These are phyloP conservation scores for Maudiozyma bulderi DNA, from an alignment of 805 yeast species.

Conservation along the genomic window DNA sequence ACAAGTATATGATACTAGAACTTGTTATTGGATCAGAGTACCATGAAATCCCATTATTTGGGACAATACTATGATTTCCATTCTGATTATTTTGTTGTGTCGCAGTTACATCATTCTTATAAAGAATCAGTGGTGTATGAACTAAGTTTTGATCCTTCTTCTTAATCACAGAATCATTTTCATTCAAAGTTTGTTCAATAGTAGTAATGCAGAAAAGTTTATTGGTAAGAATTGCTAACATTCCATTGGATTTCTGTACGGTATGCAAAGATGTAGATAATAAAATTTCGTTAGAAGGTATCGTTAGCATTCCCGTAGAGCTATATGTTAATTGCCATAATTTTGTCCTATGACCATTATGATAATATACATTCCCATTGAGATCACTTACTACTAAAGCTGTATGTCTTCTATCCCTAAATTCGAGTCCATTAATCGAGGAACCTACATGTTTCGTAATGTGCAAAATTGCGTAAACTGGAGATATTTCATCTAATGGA, in stretches of 20 bases:
- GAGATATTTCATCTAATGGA: not conserved
- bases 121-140: not conserved
- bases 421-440: conserved; percentile 36
- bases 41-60: conserved; percentile 14
- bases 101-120: not conserved
- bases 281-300: conserved; percentile 9
- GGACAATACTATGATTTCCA: not conserved
- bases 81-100: not conserved
- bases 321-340: conserved; percentile 20
- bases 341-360: conserved; percentile 47
- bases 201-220: conserved; percentile 10
- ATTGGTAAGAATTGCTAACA: conserved; percentile 20
- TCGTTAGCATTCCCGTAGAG: conserved; percentile 10
- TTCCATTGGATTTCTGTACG: conserved; percentile 4
- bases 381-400: conserved; percentile 47
- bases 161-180: not conserved
- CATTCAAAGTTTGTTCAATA: not conserved
- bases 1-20: conserved; percentile 8
- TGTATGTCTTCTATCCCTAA: conserved; percentile 45
- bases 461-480: conserved; percentile 21
- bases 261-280: not conserved
- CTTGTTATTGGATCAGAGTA: conserved; percentile 4
- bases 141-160: not conserved
- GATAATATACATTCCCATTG: conserved; percentile 50
- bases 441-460: conserved; percentile 28